Evolutionary conservation across 73 alveolate genomes (phyloP).

Genomic region (Paramecium biaurelia): DNA sequence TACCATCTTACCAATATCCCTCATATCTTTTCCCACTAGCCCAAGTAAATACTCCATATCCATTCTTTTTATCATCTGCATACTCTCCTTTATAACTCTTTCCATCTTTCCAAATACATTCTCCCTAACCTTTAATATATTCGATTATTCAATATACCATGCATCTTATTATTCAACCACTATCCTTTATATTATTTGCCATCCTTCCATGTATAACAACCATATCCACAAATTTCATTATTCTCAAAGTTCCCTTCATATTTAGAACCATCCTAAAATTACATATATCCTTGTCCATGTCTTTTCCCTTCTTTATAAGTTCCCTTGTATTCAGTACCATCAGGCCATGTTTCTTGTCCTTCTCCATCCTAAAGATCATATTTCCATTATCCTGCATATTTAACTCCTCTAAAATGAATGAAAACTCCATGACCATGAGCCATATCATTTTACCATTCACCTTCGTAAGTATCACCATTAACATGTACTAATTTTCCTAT

Average conservation of each 20-base stretch:
- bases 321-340: slow-evolving; percentile 68
- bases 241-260: slow-evolving; percentile 56
- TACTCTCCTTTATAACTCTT: slow-evolving; percentile 64
- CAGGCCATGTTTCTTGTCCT: slow-evolving; percentile 79
- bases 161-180: slow-evolving; percentile 62
- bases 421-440: slow-evolving; percentile 75
- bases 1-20: slow-evolving; percentile 63
- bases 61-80: slow-evolving; percentile 60
- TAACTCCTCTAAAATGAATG: slow-evolving; percentile 67
- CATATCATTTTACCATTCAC: slow-evolving; percentile 76
- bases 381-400: slow-evolving; percentile 85
- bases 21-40: slow-evolving; percentile 58
- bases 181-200: slow-evolving; percentile 79
- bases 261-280: slow-evolving; percentile 52
- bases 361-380: slow-evolving; percentile 78
- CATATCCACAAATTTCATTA: slow-evolving; percentile 57
- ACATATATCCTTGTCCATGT: slow-evolving; percentile 70
- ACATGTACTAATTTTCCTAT: slow-evolving; percentile 83
- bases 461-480: slow-evolving; percentile 78
- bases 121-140: slow-evolving; percentile 16
- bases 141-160: slow-evolving; percentile 28
- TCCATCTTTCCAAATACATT: slow-evolving; percentile 64
- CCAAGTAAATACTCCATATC: slow-evolving; percentile 64
- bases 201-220: slow-evolving; percentile 77
- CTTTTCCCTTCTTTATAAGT: slow-evolving; percentile 64